phyloP scores from a whole-genome alignment of 306 rosid species.

The Trifolium dubium region DNA sequence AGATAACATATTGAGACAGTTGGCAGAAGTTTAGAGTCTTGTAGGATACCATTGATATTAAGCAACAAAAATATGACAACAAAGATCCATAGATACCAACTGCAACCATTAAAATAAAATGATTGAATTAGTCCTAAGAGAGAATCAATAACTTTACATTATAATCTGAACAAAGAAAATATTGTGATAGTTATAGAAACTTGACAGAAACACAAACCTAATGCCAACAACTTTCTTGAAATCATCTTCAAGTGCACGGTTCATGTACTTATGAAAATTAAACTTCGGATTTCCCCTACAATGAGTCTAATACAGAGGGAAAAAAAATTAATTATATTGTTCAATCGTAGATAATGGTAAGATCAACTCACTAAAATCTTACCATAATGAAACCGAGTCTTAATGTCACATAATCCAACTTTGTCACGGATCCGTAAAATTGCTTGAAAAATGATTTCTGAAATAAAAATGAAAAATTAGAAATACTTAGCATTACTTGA shows the following conservation, averaged over 20 bases:
- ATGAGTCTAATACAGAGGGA: constrained; percentile 58
- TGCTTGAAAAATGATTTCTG: constrained; percentile 83
- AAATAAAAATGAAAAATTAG: constrained; percentile 10
- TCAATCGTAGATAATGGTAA: not conserved
- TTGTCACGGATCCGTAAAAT: constrained; percentile 82
- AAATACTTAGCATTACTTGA: too few relatives aligned
- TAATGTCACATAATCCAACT: constrained; percentile 69
- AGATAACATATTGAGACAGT: not conserved
- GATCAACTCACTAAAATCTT: constrained; percentile 31
- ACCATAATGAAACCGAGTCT: constrained; percentile 86
- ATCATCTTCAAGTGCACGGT: constrained; percentile 91
- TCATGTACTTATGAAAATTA: constrained; percentile 88
- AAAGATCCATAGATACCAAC: constrained; percentile 92
- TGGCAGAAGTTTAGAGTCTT: not conserved
- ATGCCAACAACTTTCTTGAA: constrained; percentile 89
- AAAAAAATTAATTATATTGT: not conserved
- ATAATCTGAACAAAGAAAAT: not conserved
- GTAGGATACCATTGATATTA: constrained; percentile 68
- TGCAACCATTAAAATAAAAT: constrained; percentile 51
- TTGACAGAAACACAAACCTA: constrained; percentile 57
- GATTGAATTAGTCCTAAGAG: constrained; percentile 29
- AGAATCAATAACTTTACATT: constrained; percentile 15
- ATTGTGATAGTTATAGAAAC: constrained; percentile 31
- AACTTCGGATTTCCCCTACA: constrained; percentile 73
- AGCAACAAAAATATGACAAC: constrained; percentile 83